A percentile compares a stretch with the other conserved stretches of the same genome.
Conservation (phyloP, 169 alveolate species). For the Ichthyophthirius multifiliis region DNA sequence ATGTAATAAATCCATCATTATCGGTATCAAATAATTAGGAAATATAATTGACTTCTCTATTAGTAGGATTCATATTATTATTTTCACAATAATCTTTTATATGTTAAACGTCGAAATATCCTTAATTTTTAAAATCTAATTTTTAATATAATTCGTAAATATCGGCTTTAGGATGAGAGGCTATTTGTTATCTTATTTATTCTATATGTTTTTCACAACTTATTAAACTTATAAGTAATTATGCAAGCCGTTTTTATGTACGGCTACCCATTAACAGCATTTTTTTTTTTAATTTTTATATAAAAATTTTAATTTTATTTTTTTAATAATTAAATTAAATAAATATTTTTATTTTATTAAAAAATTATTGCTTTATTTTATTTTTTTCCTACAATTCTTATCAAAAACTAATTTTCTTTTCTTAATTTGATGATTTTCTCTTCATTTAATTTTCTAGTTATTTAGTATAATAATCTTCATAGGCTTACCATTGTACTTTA, state of each 20-base stretch:
- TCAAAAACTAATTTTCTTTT: too few relatives aligned
- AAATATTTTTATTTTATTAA: too few relatives aligned
- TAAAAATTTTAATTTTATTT: too few relatives aligned
- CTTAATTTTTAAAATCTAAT: not conserved
- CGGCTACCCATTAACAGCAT: constrained; percentile 8
- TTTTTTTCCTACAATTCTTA: too few relatives aligned
- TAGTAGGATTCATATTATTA: not conserved
- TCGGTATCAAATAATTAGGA: not conserved
- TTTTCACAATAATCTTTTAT: not conserved
- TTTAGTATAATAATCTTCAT: not conserved
- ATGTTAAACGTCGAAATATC: not conserved
- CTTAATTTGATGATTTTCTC: too few relatives aligned
- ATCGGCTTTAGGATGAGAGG: not conserved
- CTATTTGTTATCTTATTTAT: not conserved
- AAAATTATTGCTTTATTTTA: too few relatives aligned
- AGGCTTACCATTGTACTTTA: not conserved
- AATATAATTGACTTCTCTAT: not conserved
- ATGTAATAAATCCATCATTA: not conserved
- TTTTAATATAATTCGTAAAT: not conserved
- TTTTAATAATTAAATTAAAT: too few relatives aligned
- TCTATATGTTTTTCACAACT: not conserved
- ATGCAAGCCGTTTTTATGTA: not conserved
- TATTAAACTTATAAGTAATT: not conserved
- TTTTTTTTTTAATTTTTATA: too few relatives aligned
- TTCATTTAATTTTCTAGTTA: too few relatives aligned